Evolutionary conservation across 208 protist genomes (phyloP).

Genomic region (Wallacemonas collosoma): DNA sequence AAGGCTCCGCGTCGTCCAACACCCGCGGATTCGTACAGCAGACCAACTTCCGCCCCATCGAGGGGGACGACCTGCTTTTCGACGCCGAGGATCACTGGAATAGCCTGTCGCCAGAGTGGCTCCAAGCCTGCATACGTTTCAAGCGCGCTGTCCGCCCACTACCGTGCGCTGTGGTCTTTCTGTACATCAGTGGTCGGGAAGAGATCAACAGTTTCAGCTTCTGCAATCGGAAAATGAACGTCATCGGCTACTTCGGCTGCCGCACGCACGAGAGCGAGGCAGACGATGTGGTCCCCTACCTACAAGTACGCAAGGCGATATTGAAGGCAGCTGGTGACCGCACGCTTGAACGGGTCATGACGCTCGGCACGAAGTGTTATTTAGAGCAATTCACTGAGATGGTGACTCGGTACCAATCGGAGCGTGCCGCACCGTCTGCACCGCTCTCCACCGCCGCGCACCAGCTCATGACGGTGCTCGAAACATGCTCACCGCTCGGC

Average conservation of each 20-base stretch:
- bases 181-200: slow-evolving; percentile 60
- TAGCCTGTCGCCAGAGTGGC: slow-evolving; percentile 9
- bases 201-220: slow-evolving; percentile 70
- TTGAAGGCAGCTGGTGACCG: slow-evolving; percentile 75
- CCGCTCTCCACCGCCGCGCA: slow-evolving; percentile 7
- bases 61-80: slow-evolving; percentile 6
- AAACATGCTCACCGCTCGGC: background rate
- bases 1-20: too few species aligned
- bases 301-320: slow-evolving; percentile 61
- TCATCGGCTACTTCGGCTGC: slow-evolving; percentile 73
- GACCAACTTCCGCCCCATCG: slow-evolving; percentile 14
- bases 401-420: slow-evolving; percentile 23
- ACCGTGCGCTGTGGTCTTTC: slow-evolving; percentile 65
- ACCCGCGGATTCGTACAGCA: background rate
- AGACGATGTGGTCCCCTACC: slow-evolving; percentile 39
- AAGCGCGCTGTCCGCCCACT: slow-evolving; percentile 59
- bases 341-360: slow-evolving; percentile 66
- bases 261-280: slow-evolving; percentile 37
- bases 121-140: slow-evolving; percentile 19
- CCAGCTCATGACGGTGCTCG: background rate
- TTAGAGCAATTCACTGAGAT: slow-evolving; percentile 53
- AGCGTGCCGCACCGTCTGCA: slow-evolving; percentile 5
- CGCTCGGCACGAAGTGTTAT: slow-evolving; percentile 48
- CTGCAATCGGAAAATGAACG: slow-evolving; percentile 56
- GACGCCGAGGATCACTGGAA: slow-evolving; percentile 16